Conservation (phyloP, 768 basidiomycete species). For the Termitomyces heimii region DNA sequence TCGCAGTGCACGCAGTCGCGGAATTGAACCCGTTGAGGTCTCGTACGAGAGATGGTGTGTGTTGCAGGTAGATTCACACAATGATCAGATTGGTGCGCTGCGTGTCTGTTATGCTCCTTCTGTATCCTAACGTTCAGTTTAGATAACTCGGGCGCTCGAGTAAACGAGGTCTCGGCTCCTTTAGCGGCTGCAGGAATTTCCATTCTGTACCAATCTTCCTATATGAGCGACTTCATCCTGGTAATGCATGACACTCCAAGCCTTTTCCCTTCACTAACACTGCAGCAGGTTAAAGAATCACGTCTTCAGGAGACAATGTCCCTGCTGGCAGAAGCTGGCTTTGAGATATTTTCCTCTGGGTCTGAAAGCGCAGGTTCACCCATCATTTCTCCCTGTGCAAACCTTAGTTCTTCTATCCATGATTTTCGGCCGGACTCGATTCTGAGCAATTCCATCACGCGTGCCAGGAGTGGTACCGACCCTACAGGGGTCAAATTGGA, state of each 20-base stretch:
- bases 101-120: not conserved
- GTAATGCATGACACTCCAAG: slow-evolving; percentile 34
- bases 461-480: slow-evolving; percentile 33
- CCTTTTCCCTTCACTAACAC: slow-evolving; percentile 3
- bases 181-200: slow-evolving; percentile 74
- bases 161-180: slow-evolving; percentile 71
- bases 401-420: slow-evolving; percentile 11
- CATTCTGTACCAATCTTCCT: slow-evolving; percentile 78
- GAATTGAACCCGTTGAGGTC: slow-evolving; percentile 54
- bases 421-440: slow-evolving; percentile 18
- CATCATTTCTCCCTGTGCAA: slow-evolving; percentile 11
- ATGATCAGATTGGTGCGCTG: slow-evolving; percentile 55
- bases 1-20: slow-evolving; percentile 14
- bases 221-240: slow-evolving; percentile 79
- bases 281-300: slow-evolving; percentile 55
- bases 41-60: slow-evolving; percentile 75
- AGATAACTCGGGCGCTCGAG: slow-evolving; percentile 69
- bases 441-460: slow-evolving; percentile 27
- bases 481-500: slow-evolving; percentile 14
- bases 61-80: slow-evolving; percentile 77
- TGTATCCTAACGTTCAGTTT: not conserved
- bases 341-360: slow-evolving; percentile 54
- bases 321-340: slow-evolving; percentile 56
- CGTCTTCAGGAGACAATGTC: slow-evolving; percentile 58
- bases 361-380: slow-evolving; percentile 28